phyloP scores from a whole-genome alignment of 1,284 basidiomycete species.

The Sanguinoderma infundibulare region DNA sequence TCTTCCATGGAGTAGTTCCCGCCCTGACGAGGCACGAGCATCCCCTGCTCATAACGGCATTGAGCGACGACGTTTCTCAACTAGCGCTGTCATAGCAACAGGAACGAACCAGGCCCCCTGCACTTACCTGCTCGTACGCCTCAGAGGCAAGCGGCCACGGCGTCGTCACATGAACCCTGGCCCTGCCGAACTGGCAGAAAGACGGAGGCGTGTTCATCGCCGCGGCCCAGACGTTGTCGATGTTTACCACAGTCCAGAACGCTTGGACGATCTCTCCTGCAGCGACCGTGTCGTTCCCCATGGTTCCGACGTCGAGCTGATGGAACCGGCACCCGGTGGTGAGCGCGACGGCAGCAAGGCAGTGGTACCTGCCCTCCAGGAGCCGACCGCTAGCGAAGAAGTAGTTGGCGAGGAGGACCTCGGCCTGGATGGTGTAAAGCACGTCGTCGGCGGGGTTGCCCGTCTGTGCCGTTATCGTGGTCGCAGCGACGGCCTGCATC shows the following conservation, averaged over 20 bases:
- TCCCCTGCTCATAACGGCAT: conserved; percentile 1
- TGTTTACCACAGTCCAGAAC: conserved; percentile 48
- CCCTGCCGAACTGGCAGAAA: conserved; percentile 29
- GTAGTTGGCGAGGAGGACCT: conserved; percentile 49
- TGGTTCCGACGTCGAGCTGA: conserved; percentile 23
- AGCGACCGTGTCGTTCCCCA: conserved; percentile 31
- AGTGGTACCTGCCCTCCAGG: conserved; percentile 48
- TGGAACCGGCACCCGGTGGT: conserved; percentile 42
- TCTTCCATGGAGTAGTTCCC: conserved; percentile 21
- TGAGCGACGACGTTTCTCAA: not conserved
- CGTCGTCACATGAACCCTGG: conserved; percentile 37
- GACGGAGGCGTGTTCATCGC: conserved; percentile 40
- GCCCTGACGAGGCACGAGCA: conserved; percentile 8
- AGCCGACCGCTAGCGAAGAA: conserved; percentile 44
- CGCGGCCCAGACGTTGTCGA: conserved; percentile 45
- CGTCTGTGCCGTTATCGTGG: conserved; percentile 32
- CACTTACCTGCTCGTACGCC: conserved; percentile 30
- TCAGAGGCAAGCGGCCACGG: conserved; percentile 43
- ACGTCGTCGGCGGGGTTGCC: conserved; percentile 7
- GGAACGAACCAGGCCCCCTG: not conserved
- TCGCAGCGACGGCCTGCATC: conserved; percentile 33
- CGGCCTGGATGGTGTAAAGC: conserved; percentile 44
- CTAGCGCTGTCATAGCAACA: not conserved
- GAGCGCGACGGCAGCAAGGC: conserved; percentile 43
- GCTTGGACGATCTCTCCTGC: conserved; percentile 46